Base-by-base conservation (phyloP, 352 stramenopile genomes). In the Phytophthora agathidicida region DNA sequence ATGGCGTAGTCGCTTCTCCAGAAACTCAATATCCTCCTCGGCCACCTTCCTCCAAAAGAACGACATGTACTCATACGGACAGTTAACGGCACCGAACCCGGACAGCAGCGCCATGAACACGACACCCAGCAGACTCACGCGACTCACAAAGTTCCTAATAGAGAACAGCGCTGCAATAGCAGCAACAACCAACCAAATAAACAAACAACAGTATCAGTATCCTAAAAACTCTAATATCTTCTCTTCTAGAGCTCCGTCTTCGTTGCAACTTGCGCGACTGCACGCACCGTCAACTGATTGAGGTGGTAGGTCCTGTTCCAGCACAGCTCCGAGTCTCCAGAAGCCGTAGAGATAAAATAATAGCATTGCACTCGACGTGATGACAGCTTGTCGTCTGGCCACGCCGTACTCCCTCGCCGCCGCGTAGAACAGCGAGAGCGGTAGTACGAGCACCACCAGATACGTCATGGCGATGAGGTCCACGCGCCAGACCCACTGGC, bases 51-150 rank as follows among this genome's bases (percentile, higher is more conserved):
- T 73, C 85, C 85, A 94, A 53, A 91, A 94, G 51, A 94, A 75
- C 49, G 83, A 88, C 52, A 94, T 74, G 61, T 90, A 91, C 64
- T 94, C 85, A 68, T 94, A 94, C 31, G 85, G 85, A 48, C 78
- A 91, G 61, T 94, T 91, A 23, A 94, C 83, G 7, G 85, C 85
- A 36, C 85, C 85, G 56, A 94, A 94, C 0, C 85, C 85, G 0
- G 85, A 94, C 33, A 94, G 69, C 10, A 93, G 33, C 13, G 85
- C 85, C 83, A 94, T 93, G 41, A 94, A 88, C 38, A 92, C 68
- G 19, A 94, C 85, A 6, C 85, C 85, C 26, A 94, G 55, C 14
- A 94, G 55, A 69, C 81, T 90, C 52, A 93, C 83, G 33, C 85
- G 79, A 53, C 85, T 94, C 44, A 94, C 83, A 59, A 92, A 88